Evolutionary conservation across 192 early-diverging fungal species (phyloP).

Genomic region (Linnemannia elongata): DNA sequence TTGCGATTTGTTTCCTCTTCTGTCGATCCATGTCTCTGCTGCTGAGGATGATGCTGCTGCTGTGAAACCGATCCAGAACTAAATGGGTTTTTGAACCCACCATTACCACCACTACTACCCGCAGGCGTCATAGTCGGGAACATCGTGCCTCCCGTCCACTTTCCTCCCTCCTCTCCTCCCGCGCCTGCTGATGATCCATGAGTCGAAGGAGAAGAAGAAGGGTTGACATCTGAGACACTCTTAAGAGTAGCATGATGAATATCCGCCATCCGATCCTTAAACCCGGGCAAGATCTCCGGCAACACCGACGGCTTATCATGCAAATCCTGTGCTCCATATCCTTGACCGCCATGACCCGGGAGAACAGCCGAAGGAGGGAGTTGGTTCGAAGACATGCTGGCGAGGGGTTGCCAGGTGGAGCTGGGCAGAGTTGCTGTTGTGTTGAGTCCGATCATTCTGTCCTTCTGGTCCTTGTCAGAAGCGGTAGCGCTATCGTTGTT

Average conservation of each 20-base stretch:
- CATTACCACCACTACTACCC: background rate
- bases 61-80: background rate
- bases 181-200: background rate
- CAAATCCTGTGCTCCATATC: conserved; percentile 14
- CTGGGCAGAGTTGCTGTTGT: conserved; percentile 12
- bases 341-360: background rate
- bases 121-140: conserved; percentile 21
- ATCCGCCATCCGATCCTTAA: conserved; percentile 42
- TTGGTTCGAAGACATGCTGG: conserved; percentile 38
- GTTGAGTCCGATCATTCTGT: conserved; percentile 6
- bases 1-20: conserved; percentile 11
- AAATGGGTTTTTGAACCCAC: conserved; percentile 6
- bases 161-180: background rate
- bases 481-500: background rate
- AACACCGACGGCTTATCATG: conserved; percentile 45
- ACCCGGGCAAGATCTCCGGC: conserved; percentile 49
- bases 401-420: conserved; percentile 33
- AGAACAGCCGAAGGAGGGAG: conserved; percentile 15
- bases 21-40: background rate
- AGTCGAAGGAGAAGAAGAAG: background rate
- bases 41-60: background rate
- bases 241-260: conserved; percentile 40
- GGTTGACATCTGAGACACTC: conserved; percentile 10
- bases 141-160: conserved; percentile 41
- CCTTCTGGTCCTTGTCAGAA: background rate